These are phyloP conservation scores for Ettlia oleoabundans DNA, from an alignment of 139 green algal genomes.

Conservation along the genomic window DNA sequence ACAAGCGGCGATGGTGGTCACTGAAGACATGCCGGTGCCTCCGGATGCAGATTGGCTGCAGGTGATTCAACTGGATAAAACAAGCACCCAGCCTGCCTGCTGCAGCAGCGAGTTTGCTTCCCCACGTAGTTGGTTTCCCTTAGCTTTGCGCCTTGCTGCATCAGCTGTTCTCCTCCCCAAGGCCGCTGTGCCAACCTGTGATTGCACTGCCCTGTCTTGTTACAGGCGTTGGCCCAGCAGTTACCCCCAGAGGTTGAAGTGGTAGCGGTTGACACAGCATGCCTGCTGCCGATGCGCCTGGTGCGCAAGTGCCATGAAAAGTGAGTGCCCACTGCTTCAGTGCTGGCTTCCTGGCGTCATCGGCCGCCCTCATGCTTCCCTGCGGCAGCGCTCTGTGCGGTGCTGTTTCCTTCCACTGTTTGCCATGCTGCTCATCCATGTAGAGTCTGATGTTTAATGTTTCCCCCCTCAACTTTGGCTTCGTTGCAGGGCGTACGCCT, in stretches of 20 bases:
- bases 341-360: no score
- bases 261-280: conserved; percentile 12
- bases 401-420: no score
- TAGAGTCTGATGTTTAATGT: background rate
- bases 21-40: conserved; percentile 22
- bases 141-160: no score
- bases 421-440: background rate
- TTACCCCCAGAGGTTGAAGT: background rate
- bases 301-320: conserved; percentile 25
- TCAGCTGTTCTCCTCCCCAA: no score
- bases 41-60: conserved; percentile 21
- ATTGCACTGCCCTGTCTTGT: no score
- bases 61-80: no score
- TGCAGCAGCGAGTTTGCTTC: no score
- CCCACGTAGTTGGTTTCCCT: no score
- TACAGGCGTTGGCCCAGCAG: background rate
- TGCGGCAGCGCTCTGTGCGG: no score
- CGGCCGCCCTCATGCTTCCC: no score
- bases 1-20: background rate
- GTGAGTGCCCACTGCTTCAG: conserved; percentile 2
- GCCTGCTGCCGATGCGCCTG: conserved; percentile 33
- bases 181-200: no score
- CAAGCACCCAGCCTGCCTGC: no score
- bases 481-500: conserved; percentile 8
- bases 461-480: background rate